Evolutionary conservation across 2,329 filamentous ascomycete genomes (phyloP).

Genomic region (Ilyonectria destructans): DNA sequence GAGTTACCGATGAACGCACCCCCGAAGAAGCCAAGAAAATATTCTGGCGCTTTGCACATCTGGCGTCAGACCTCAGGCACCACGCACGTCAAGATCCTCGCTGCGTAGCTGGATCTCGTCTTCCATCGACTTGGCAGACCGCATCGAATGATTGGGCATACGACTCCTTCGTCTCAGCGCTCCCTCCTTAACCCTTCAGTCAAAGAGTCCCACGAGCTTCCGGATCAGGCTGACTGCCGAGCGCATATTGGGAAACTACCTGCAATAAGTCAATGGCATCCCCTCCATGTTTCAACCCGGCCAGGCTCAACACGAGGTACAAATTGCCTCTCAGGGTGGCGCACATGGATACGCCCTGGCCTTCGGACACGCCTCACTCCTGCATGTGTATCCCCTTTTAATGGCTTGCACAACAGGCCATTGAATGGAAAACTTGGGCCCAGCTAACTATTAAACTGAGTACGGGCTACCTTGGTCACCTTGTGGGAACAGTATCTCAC

Average conservation of each 20-base stretch:
- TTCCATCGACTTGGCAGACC: background rate
- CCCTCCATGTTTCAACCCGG: background rate
- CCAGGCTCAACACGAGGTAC: background rate
- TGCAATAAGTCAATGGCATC: background rate
- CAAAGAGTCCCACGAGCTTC: background rate
- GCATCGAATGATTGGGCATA: background rate
- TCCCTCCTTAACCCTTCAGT: background rate
- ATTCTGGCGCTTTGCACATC: background rate
- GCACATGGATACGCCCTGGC: background rate
- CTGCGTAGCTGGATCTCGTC: background rate
- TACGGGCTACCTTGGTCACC: background rate
- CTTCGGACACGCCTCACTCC: background rate
- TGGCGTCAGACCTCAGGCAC: background rate
- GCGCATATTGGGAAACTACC: background rate
- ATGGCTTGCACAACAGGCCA: background rate
- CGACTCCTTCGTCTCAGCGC: background rate
- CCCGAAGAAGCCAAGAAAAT: background rate
- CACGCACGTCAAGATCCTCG: background rate
- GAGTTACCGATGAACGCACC: background rate
- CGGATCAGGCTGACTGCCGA: background rate
- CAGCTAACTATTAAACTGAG: background rate
- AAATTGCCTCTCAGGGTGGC: background rate
- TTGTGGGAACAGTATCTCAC: background rate
- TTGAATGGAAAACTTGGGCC: background rate
- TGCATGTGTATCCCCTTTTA: background rate